Evolutionary conservation across 768 basidiomycete genomes (phyloP), one percentile per base, ranked within the genome.

Genomic region (Tulasnella sp.): DNA sequence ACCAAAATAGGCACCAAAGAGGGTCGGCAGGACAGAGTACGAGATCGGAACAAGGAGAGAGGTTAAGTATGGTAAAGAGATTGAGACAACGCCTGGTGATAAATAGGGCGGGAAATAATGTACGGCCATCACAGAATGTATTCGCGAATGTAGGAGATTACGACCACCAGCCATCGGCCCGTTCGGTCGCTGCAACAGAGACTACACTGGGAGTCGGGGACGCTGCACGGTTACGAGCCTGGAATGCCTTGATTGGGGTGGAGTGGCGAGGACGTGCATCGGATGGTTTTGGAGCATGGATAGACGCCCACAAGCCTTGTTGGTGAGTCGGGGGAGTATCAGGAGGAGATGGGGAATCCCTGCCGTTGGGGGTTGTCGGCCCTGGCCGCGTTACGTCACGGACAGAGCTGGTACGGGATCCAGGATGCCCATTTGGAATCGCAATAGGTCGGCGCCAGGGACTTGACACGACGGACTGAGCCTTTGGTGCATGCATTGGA

Each of bases 171-270:
- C 94, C 94, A 72, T 95, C 92, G 1, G 90, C 87, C 58, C 90
- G 90, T 79, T 90, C 87, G 0, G 92, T 94, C 9, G 92, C 93
- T 12, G 91, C 88, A 39, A 89, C 87, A 31, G 93, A 93, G n/a
- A 92, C 91, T 1, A 87, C 89, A 83, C 94, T 95, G 36, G 90
- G 91, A 38, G 94, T 91, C 10, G 94, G 94, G 1, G 94, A 95
- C 19, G 91, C 87, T 86, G 78, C 83, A 85, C 44, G 83, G 12
- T 77, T 75, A 81, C 83, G 0, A 78, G 40, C 39, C 82, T 80
- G 36, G 83, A 31, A 78, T 80, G 71, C 75, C 80, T n/a, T 58
- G 19, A 81, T 52, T 38, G 75, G 75, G 12, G 71, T 72, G 83
- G 81, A 34, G 86, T 82, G 80, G 88, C 88, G 58, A 58, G 85